phyloP scores from a whole-genome alignment of 2,329 filamentous ascomycete genomes.

The Elsinoe ampelina region DNA sequence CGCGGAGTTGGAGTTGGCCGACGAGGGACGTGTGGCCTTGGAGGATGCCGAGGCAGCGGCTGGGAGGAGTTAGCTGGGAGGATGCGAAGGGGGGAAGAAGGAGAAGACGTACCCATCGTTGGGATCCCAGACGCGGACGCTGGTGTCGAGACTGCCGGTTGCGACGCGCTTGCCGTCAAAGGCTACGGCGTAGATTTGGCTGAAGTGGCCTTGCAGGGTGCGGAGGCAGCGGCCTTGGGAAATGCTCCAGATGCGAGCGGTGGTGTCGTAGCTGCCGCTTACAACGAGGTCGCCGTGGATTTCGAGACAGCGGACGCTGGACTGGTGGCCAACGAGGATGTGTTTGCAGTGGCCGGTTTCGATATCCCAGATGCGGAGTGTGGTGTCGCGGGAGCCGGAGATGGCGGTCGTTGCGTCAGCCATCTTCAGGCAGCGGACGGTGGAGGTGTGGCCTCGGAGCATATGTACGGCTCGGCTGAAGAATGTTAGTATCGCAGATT shows the following conservation, averaged over 20 bases:
- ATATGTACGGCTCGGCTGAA: constrained; percentile 65
- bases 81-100: constrained; percentile 11
- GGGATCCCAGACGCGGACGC: constrained; percentile 93
- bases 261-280: constrained; percentile 97
- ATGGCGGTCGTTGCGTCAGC: constrained; percentile 89
- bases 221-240: constrained; percentile 87
- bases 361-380: constrained; percentile 90
- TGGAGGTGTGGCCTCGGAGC: constrained; percentile 89
- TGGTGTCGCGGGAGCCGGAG: constrained; percentile 91
- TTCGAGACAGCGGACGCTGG: constrained; percentile 87
- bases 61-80: constrained; percentile 2
- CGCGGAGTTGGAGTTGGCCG: constrained; percentile 90
- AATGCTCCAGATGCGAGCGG: constrained; percentile 94
- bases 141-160: constrained; percentile 92
- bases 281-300: constrained; percentile 95
- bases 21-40: constrained; percentile 96
- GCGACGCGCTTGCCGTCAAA: constrained; percentile 92
- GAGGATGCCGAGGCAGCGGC: constrained; percentile 60
- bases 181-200: constrained; percentile 96
- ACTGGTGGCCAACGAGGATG: constrained; percentile 87
- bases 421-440: constrained; percentile 96
- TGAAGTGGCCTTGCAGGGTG: constrained; percentile 88
- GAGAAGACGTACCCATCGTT: constrained; percentile 59
- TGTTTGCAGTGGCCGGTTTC: constrained; percentile 79
- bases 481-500: constrained; percentile 5